Conservation (phyloP, 768 basidiomycete genomes). For the Tricholoma bakamatsutake region DNA sequence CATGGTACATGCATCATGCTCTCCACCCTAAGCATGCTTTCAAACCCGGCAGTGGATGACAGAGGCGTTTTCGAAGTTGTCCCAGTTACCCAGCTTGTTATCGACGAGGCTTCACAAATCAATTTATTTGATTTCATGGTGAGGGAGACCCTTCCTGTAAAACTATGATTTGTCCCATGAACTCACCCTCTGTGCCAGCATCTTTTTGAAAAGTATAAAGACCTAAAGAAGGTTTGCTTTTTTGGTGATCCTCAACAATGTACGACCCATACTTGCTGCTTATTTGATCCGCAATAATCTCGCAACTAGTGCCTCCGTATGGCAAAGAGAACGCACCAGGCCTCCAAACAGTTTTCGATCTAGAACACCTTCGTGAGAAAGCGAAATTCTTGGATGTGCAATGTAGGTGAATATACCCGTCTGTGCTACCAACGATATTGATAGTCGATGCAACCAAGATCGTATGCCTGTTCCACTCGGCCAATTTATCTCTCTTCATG, state of each 20-base stretch:
- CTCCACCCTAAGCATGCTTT: constrained; percentile 46
- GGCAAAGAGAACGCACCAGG: constrained; percentile 33
- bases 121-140: constrained; percentile 44
- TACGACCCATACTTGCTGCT: constrained; percentile 18
- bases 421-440: background rate
- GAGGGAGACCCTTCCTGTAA: background rate
- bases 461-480: constrained; percentile 46
- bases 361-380: constrained; percentile 28
- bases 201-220: constrained; percentile 35
- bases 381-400: constrained; percentile 41
- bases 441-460: constrained; percentile 25
- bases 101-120: constrained; percentile 55
- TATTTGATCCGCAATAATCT: background rate
- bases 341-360: constrained; percentile 42
- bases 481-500: constrained; percentile 40
- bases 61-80: constrained; percentile 29
- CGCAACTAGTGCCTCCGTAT: constrained; percentile 42
- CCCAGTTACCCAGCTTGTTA: constrained; percentile 40
- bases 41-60: constrained; percentile 33
- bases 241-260: constrained; percentile 52
- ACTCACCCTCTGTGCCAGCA: constrained; percentile 23
- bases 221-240: constrained; percentile 40
- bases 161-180: background rate
- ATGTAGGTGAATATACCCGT: constrained; percentile 25
- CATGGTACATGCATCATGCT: constrained; percentile 30